phyloP scores from a whole-genome alignment of 2,329 filamentous ascomycete species.

The Leptoxyphium fumago region DNA sequence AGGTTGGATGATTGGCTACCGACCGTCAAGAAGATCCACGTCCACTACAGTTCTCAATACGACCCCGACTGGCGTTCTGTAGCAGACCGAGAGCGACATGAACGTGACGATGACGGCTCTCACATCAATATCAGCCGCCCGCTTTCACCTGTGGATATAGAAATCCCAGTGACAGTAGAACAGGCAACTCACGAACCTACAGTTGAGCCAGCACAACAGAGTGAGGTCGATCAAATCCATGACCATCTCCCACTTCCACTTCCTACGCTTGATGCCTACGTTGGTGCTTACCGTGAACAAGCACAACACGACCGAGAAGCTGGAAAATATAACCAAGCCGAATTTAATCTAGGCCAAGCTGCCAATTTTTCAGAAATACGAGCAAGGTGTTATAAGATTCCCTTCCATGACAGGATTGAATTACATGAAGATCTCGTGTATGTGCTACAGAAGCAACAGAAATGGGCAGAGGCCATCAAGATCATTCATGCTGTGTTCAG shows the following conservation, averaged over 20 bases:
- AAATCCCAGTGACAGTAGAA: neutral
- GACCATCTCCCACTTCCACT: neutral
- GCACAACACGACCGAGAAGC: conserved; percentile 4
- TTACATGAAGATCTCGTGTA: conserved; percentile 9
- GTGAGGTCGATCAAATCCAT: neutral
- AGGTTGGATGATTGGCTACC: conserved; percentile 5
- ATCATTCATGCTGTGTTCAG: conserved; percentile 7
- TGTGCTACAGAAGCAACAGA: conserved; percentile 8
- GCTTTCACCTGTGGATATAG: neutral
- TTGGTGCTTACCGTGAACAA: conserved; percentile 6
- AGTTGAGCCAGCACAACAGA: neutral
- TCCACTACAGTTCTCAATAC: conserved; percentile 7
- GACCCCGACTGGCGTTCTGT: conserved; percentile 7
- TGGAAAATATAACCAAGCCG: conserved; percentile 9
- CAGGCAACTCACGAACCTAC: neutral
- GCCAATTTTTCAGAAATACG: conserved; percentile 6
- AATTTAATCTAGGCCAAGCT: conserved; percentile 7
- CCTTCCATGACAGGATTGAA: conserved; percentile 5
- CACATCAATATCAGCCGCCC: neutral
- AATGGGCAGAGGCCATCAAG: conserved; percentile 9
- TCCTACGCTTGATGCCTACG: conserved; percentile 4
- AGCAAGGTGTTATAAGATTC: conserved; percentile 6
- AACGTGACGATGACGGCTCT: neutral
- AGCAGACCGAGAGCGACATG: neutral
- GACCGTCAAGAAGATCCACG: conserved; percentile 8